Evolutionary conservation across 73 alveolate genomes (phyloP).

Genomic region (Tetrahymena thermophila): DNA sequence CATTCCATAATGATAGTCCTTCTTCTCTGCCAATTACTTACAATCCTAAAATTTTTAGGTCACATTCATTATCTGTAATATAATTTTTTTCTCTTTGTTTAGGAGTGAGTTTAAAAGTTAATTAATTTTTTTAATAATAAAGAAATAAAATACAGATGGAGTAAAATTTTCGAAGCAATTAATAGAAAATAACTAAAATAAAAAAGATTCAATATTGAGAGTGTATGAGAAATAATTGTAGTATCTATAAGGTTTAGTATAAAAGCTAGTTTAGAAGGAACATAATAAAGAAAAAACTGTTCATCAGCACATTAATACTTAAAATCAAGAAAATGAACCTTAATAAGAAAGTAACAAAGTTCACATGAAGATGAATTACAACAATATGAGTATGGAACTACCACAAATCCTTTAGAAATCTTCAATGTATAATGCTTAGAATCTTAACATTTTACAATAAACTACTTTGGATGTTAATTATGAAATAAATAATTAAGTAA

Average conservation of each 20-base stretch:
- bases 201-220: not conserved
- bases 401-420: not conserved
- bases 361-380: not conserved
- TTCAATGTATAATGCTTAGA: not conserved
- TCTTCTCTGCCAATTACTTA: not conserved
- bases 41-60: not conserved
- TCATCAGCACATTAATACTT: not conserved
- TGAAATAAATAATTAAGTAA: not conserved
- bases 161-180: not conserved
- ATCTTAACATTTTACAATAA: not conserved
- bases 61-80: not conserved
- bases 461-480: not conserved
- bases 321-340: not conserved
- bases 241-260: not conserved
- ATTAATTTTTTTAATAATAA: not conserved
- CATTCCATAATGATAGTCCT: not conserved
- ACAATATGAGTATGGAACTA: not conserved
- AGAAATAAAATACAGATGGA: not conserved
- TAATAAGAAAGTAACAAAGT: not conserved
- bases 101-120: not conserved
- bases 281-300: not conserved
- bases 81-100: not conserved
- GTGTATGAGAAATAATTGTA: not conserved
- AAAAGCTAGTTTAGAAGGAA: not conserved
- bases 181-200: not conserved